Conservation (phyloP, 1,139 yeast genomes). For the Cylindricascospora bacillispora region DNA sequence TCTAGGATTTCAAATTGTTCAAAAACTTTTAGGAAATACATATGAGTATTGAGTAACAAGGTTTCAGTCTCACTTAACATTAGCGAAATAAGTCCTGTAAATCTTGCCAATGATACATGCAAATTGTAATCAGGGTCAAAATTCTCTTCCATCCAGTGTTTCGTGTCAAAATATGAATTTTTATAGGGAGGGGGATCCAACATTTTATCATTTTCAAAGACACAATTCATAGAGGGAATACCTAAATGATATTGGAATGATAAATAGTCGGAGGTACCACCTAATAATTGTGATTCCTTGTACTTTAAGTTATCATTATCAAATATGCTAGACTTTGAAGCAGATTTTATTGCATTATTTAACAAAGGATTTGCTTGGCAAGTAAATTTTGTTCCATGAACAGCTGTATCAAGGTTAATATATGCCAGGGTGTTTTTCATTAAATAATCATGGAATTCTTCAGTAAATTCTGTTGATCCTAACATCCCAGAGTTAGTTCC, state of each 20-base stretch:
- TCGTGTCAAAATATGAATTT: constrained; percentile 50
- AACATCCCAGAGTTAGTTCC: constrained; percentile 34
- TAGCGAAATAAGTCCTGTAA: constrained; percentile 41
- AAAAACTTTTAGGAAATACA: constrained; percentile 19
- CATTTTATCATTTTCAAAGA: constrained; percentile 25
- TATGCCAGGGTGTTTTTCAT: constrained; percentile 30
- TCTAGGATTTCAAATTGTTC: constrained; percentile 5
- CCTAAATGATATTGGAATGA: constrained; percentile 41
- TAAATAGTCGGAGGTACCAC: constrained; percentile 31
- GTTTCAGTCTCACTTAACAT: constrained; percentile 45
- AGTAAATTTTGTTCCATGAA: constrained; percentile 31
- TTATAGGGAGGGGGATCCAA: constrained; percentile 32
- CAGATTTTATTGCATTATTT: constrained; percentile 23
- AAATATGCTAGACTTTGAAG: constrained; percentile 27
- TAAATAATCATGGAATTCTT: constrained; percentile 26
- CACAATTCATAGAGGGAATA: constrained; percentile 35
- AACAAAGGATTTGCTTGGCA: constrained; percentile 33
- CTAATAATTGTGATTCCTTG: constrained; percentile 24
- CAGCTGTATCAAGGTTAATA: constrained; percentile 35
- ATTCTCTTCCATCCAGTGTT: constrained; percentile 40
- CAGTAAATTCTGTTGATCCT: constrained; percentile 40
- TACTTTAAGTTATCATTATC: no score
- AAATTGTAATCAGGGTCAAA: constrained; percentile 42
- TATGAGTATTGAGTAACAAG: constrained; percentile 21
- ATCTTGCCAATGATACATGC: constrained; percentile 48